Evolutionary conservation across 345 rosid species (phyloP), one percentile per base, ranked within the genome.

Genomic region (Syzygium oleosum): DNA sequence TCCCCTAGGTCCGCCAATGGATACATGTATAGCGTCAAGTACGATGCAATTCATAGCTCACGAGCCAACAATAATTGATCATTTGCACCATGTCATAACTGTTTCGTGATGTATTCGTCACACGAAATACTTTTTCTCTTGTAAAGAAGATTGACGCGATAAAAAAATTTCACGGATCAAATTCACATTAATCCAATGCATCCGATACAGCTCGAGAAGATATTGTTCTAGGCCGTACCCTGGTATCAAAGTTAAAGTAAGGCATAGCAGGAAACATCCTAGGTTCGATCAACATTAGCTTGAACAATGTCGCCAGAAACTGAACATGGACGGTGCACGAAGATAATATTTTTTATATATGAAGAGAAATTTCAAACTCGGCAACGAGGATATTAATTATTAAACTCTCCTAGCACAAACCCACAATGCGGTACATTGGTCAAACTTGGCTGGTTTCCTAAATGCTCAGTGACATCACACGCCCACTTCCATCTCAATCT

Each of bases 141-240:
- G 2, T 9, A 68, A 1, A 16, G 23, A 68, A 34, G 13, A 13
- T 34, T 19, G 49, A 19, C 0, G 1, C 19, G 25, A 38, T 73
- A 6, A 9, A 17, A 31, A 0, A 3, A 2, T 68, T 38, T 2
- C 0, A 34, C 13, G 0, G 3, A 73, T 73, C 0, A 1, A 34
- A 73, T 38, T 65, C 49, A 38, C 14, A 1, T 19, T 73, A 73
- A 19, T 19, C 2, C 21, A 73, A 49, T 19, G 49, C 22, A 12
- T 34, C 49, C 80, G 11, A 73, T 73, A 73, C 25, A 19, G 25
- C 80, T 22, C 4, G 27, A 34, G 80, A 41, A 34, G 80, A 41
- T 49, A 34, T 46, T 38, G 49, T 19, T 23, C n/a, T 73, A 17
- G 14, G 80, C 80, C 25, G 1, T 21, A 21, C 11, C 49, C 14